Percentiles rank a stretch among this genome's conserved stretches.
phyloP scores from a whole-genome alignment of 2,329 filamentous ascomycete species.

The Claviceps capensis region DNA sequence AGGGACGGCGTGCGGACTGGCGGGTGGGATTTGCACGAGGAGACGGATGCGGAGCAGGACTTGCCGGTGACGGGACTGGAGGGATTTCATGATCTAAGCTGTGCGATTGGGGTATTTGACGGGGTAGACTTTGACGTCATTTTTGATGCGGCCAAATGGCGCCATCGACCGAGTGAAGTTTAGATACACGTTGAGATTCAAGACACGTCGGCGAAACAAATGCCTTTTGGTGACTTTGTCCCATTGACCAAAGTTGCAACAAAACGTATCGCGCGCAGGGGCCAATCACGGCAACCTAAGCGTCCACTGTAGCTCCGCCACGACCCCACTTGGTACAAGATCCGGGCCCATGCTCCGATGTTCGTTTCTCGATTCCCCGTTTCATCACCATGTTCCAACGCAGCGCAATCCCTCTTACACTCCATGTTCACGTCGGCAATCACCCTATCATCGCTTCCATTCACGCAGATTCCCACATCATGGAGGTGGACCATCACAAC shows the following conservation, averaged over 20 bases:
- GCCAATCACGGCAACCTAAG: too few relatives aligned
- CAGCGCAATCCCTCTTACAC: neutral
- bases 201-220: too few relatives aligned
- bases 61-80: slow-evolving; percentile 52
- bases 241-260: too few relatives aligned
- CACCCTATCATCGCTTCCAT: neutral
- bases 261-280: too few relatives aligned
- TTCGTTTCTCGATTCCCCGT: too few relatives aligned
- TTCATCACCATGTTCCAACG: neutral
- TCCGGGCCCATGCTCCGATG: too few relatives aligned
- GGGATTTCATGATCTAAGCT: slow-evolving; percentile 57
- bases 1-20: slow-evolving; percentile 45
- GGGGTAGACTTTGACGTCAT: slow-evolving; percentile 54
- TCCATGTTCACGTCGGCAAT: neutral
- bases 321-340: too few relatives aligned
- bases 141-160: slow-evolving; percentile 46
- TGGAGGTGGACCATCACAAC: slow-evolving; percentile 44
- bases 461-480: slow-evolving; percentile 16
- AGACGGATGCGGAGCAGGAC: slow-evolving; percentile 50
- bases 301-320: too few relatives aligned
- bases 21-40: slow-evolving; percentile 62
- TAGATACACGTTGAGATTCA: neutral
- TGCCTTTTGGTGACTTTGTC: too few relatives aligned
- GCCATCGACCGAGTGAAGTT: slow-evolving; percentile 25
- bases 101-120: slow-evolving; percentile 58